These are phyloP conservation scores for Spergularia bocconei DNA, from an alignment of 148 eudicot genomes.

Conservation along the genomic window DNA sequence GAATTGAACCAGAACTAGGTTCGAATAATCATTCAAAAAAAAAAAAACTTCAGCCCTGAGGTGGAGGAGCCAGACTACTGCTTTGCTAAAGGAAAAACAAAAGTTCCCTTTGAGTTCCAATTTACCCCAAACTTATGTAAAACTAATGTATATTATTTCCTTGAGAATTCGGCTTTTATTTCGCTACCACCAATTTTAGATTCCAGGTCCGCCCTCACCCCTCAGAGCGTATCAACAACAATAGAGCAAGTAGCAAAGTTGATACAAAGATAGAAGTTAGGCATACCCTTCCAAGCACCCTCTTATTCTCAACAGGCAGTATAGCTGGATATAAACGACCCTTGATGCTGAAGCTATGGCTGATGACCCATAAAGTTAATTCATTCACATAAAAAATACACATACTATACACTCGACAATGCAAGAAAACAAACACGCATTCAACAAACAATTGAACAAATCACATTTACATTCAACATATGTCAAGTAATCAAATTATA, in stretches of 20 bases:
- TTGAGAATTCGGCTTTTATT: neutral
- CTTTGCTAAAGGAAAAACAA: no score
- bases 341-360: constrained; percentile 86
- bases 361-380: constrained; percentile 25
- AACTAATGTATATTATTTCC: neutral
- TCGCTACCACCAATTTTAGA: neutral
- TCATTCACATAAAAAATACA: constrained; percentile 5
- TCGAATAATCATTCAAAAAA: neutral
- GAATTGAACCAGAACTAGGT: neutral
- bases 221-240: neutral
- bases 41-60: no score
- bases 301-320: constrained; percentile 67
- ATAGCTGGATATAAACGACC: constrained; percentile 92
- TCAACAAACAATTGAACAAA: neutral
- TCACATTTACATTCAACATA: neutral
- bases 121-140: neutral
- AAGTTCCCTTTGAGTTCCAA: neutral
- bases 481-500: neutral
- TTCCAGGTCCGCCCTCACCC: neutral
- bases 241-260: neutral
- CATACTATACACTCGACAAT: neutral
- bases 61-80: neutral
- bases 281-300: constrained; percentile 73
- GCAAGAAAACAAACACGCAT: neutral
- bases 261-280: neutral